Conservation (phyloP, 2,329 filamentous ascomycete genomes). For the Neonectria hederae region DNA sequence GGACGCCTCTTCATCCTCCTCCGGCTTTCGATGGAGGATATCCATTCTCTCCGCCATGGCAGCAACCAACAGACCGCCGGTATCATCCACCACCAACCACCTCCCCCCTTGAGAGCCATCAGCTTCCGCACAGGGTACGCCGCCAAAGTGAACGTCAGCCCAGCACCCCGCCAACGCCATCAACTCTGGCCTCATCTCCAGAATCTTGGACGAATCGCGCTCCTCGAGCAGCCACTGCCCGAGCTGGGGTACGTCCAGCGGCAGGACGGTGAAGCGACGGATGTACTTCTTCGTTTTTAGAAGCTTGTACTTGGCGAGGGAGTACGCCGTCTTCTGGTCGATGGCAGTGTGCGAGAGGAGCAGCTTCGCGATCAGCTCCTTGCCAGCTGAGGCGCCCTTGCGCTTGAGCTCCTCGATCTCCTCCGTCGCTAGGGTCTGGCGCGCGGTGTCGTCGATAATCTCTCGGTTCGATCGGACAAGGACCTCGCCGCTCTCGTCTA, state of each 20-base stretch:
- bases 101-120: constrained; percentile 54
- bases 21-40: constrained; percentile 67
- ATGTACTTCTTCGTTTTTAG: constrained; percentile 95
- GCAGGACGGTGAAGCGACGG: constrained; percentile 84
- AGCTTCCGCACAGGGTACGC: constrained; percentile 40
- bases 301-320: constrained; percentile 93
- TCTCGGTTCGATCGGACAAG: constrained; percentile 66
- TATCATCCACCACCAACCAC: constrained; percentile 89
- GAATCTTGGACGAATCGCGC: constrained; percentile 79
- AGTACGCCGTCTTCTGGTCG: constrained; percentile 94
- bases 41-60: constrained; percentile 91
- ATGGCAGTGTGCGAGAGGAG: constrained; percentile 88
- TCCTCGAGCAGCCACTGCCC: constrained; percentile 82
- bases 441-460: constrained; percentile 67
- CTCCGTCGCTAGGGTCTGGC: constrained; percentile 80
- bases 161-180: constrained; percentile 85
- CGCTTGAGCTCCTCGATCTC: constrained; percentile 80
- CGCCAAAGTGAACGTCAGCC: constrained; percentile 82
- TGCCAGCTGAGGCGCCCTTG: constrained; percentile 80
- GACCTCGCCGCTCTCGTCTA: constrained; percentile 55
- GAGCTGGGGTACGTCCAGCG: constrained; percentile 80
- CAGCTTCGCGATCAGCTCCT: constrained; percentile 92
- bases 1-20: constrained; percentile 31
- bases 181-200: constrained; percentile 88
- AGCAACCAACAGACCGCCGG: constrained; percentile 82